Conservation (phyloP, 306 rosid genomes). For the Gillenia trifoliata region DNA sequence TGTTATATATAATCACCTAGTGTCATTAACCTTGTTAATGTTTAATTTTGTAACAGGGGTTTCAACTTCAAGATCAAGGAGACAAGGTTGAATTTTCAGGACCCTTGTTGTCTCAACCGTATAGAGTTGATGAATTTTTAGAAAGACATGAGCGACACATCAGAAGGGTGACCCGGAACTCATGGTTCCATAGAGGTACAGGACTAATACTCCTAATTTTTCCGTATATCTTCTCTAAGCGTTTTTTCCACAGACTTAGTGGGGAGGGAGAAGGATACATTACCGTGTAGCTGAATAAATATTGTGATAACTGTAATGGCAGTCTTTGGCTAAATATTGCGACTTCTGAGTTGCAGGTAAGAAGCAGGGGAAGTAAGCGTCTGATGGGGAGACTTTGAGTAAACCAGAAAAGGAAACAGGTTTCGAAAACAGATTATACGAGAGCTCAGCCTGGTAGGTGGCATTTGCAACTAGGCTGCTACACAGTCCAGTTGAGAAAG, state of each 20-base stretch:
- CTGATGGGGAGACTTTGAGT: constrained; percentile 13
- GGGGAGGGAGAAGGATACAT: not conserved
- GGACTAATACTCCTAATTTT: not conserved
- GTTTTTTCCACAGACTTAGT: not conserved
- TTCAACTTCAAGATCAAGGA: constrained; percentile 67
- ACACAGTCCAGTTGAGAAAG: constrained; percentile 2
- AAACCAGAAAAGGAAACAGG: constrained; percentile 10
- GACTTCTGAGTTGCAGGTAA: constrained; percentile 45
- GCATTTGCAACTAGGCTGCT: constrained; percentile 20
- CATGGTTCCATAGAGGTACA: constrained; percentile 94
- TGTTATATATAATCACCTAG: not conserved
- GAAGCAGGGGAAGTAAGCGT: constrained; percentile 41
- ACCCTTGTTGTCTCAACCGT: constrained; percentile 79
- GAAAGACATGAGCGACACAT: constrained; percentile 90
- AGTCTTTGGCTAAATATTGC: constrained; percentile 11
- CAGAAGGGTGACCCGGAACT: constrained; percentile 57
- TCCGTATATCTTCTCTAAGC: not conserved
- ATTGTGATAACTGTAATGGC: not conserved
- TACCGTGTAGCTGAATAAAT: not conserved
- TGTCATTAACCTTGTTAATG: not conserved
- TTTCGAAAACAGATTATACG: constrained; percentile 11
- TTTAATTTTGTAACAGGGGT: constrained; percentile 45
- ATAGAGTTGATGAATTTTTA: constrained; percentile 84
- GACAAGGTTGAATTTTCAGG: constrained; percentile 94
- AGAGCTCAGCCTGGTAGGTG: constrained; percentile 12